These are phyloP conservation scores for Amanita inopinata DNA, from an alignment of 768 basidiomycete species.

Conservation along the genomic window DNA sequence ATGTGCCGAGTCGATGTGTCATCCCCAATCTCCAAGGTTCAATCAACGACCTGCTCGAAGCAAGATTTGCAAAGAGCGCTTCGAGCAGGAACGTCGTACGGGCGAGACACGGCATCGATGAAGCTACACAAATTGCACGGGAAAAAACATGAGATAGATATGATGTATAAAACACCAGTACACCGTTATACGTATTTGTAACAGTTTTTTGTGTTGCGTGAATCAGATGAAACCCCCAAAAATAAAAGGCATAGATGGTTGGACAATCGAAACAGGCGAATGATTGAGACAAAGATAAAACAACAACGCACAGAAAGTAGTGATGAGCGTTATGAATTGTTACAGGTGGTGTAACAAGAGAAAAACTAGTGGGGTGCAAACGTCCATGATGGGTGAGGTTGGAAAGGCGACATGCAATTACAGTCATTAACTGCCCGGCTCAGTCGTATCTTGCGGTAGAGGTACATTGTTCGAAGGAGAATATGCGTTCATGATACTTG, in stretches of 20 bases:
- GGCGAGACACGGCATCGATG: background rate
- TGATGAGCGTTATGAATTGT: too few relatives aligned
- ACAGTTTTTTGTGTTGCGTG: slow-evolving; percentile 5
- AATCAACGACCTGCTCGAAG: slow-evolving; percentile 2
- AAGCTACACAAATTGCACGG: background rate
- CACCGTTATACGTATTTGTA: background rate
- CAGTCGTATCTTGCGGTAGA: background rate
- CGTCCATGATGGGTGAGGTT: too few relatives aligned
- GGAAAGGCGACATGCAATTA: too few relatives aligned
- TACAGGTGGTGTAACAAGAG: too few relatives aligned
- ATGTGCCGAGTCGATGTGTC: background rate
- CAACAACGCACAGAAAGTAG: too few relatives aligned
- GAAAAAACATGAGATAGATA: background rate
- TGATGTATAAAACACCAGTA: background rate
- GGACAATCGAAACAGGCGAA: background rate
- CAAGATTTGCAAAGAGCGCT: background rate
- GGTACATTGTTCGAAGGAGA: slow-evolving; percentile 22
- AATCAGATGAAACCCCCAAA: background rate
- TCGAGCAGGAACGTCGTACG: background rate
- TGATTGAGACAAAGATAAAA: too few relatives aligned
- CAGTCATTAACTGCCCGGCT: too few relatives aligned
- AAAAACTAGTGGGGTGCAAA: too few relatives aligned
- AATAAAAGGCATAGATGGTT: background rate
- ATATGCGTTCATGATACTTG: slow-evolving; percentile 67
- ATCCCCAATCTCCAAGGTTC: slow-evolving; percentile 4